Conservation (phyloP, 495 filamentous ascomycete genomes). For the Cenococcum geophilum region DNA sequence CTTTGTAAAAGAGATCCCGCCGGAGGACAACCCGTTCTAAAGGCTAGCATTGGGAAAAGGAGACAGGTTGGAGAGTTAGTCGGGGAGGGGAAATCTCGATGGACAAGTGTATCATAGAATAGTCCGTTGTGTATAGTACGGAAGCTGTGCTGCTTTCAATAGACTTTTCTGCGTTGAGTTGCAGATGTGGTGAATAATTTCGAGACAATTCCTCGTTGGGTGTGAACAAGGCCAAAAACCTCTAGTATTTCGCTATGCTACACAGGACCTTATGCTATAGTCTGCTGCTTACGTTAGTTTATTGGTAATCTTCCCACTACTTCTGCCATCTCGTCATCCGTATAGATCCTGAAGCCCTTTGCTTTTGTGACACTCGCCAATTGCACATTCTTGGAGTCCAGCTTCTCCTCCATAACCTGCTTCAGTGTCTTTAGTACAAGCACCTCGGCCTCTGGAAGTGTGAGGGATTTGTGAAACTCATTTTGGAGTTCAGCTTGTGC, state of each 20-base stretch:
- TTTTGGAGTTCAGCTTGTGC: slow-evolving; percentile 97
- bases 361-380: slow-evolving; percentile 96
- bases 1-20: slow-evolving; percentile 52
- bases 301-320: slow-evolving; percentile 68
- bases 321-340: slow-evolving; percentile 87
- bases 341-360: slow-evolving; percentile 95
- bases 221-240: not conserved
- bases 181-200: not conserved
- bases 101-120: slow-evolving; percentile 19
- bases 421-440: slow-evolving; percentile 96
- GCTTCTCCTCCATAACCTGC: slow-evolving; percentile 99
- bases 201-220: not conserved
- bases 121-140: slow-evolving; percentile 3
- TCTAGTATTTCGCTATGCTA: slow-evolving; percentile 9
- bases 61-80: not conserved
- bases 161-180: slow-evolving; percentile 16
- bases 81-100: not conserved
- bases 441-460: slow-evolving; percentile 86
- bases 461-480: slow-evolving; percentile 96
- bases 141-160: slow-evolving; percentile 6
- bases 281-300: slow-evolving; percentile 33
- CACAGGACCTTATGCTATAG: not conserved
- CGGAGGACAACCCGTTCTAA: slow-evolving; percentile 56
- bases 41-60: not conserved
- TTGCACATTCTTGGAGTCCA: slow-evolving; percentile 97